phyloP scores from a whole-genome alignment of 345 rosid species.

The Salix koriyanagi region DNA sequence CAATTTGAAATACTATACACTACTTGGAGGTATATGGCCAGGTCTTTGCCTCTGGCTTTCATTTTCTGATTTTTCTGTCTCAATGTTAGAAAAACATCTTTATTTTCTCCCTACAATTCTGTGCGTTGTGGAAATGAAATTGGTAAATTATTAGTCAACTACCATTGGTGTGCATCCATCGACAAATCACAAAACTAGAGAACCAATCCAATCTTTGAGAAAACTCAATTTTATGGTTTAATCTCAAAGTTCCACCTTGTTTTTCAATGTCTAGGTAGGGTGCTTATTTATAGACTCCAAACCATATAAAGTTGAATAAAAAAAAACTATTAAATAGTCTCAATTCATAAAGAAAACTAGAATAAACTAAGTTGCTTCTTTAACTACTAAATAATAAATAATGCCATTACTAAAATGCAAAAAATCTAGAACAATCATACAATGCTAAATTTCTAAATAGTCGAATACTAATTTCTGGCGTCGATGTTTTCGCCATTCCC shows the following conservation, averaged over 20 bases:
- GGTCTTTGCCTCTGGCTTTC: neutral
- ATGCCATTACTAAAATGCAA: neutral
- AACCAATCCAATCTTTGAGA: neutral
- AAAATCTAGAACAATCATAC: neutral
- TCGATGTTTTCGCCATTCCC: neutral
- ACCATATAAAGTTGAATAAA: neutral
- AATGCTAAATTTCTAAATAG: neutral
- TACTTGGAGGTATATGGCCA: neutral
- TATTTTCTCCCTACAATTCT: neutral
- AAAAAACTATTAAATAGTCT: neutral
- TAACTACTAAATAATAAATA: neutral
- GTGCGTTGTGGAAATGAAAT: neutral
- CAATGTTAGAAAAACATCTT: neutral
- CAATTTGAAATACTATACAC: neutral
- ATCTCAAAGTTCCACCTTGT: neutral
- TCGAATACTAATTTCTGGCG: neutral
- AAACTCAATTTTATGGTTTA: neutral
- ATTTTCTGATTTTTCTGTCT: neutral
- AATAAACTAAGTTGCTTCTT: neutral
- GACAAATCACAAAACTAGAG: neutral
- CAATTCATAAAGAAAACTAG: neutral
- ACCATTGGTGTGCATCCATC: neutral
- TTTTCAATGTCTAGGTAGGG: neutral
- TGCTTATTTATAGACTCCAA: neutral
- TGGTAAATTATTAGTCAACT: constrained; percentile 6